A percentile compares a stretch with the other conserved stretches of the same genome.
Conservation (phyloP, 2,329 filamentous ascomycete species). For the Rachicladosporium sp. region DNA sequence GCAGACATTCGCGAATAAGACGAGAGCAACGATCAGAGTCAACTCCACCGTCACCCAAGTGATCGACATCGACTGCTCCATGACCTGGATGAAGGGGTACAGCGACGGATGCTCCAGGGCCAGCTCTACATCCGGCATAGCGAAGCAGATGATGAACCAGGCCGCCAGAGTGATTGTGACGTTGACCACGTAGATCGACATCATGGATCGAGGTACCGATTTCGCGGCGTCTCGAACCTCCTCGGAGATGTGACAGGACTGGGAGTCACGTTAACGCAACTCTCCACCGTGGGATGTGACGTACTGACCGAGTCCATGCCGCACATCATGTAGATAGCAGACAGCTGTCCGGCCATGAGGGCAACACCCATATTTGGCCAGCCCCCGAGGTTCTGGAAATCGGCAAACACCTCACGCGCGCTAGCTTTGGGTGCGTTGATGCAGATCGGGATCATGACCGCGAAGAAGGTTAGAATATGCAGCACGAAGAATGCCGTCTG, state of each 20-base stretch:
- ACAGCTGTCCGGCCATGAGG: constrained; percentile 1
- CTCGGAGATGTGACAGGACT: constrained; percentile 9
- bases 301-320: background rate
- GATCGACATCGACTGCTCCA: constrained; percentile 11
- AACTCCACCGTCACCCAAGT: constrained; percentile 8
- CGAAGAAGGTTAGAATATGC: constrained; percentile 11
- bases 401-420: constrained; percentile 11
- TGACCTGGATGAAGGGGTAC: constrained; percentile 27
- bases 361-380: constrained; percentile 5
- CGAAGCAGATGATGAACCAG: constrained; percentile 23
- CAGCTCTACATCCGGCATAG: constrained; percentile 20
- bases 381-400: constrained; percentile 5
- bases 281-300: too few species aligned
- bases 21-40: constrained; percentile 7
- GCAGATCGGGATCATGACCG: constrained; percentile 9
- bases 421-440: constrained; percentile 5
- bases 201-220: constrained; percentile 7
- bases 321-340: constrained; percentile 1
- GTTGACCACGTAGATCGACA: constrained; percentile 10
- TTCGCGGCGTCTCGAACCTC: constrained; percentile 8
- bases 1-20: constrained; percentile 22
- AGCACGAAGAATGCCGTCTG: constrained; percentile 31
- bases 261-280: constrained; percentile 4
- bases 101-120: constrained; percentile 19
- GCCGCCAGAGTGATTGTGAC: constrained; percentile 11